Evolutionary conservation across 371 early-diverging fungal species (phyloP).

Genomic region (Mucor velutinosus): DNA sequence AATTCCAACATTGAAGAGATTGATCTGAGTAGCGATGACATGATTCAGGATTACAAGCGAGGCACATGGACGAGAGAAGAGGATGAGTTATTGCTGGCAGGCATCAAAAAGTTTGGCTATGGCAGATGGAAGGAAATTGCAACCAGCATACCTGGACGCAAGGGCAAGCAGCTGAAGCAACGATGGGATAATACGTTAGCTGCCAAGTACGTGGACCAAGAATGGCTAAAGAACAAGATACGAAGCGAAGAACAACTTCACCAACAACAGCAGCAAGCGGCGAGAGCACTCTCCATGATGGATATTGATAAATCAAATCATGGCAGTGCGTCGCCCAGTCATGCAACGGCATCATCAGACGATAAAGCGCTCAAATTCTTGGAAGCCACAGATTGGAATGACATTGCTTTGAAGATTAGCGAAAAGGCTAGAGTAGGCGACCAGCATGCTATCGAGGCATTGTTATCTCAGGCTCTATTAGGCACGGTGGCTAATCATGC

Average conservation of each 20-base stretch:
- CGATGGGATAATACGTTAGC: conserved; percentile 50
- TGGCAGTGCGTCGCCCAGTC: neutral
- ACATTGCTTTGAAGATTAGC: conserved; percentile 45
- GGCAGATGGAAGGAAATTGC: conserved; percentile 54
- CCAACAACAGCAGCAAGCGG: neutral
- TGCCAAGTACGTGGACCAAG: conserved; percentile 48
- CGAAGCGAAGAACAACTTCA: conserved; percentile 13
- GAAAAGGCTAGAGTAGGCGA: conserved; percentile 46
- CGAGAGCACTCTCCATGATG: neutral
- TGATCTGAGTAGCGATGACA: conserved; percentile 33
- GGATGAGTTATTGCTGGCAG: conserved; percentile 42
- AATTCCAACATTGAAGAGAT: conserved; percentile 18
- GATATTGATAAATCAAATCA: neutral
- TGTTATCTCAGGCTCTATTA: conserved; percentile 44
- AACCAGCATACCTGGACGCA: conserved; percentile 37
- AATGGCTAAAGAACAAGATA: conserved; percentile 41
- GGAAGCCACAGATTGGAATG: conserved; percentile 38
- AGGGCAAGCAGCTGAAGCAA: conserved; percentile 50
- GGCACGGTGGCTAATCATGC: conserved; percentile 14
- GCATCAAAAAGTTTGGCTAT: conserved; percentile 48
- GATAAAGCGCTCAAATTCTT: conserved; percentile 29
- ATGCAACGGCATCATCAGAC: neutral
- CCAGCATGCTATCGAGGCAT: conserved; percentile 45
- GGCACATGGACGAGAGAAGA: conserved; percentile 51
- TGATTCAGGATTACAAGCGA: conserved; percentile 37